These are phyloP conservation scores for Stentor roeselii DNA, from an alignment of 73 alveolate genomes.

Conservation along the genomic window DNA sequence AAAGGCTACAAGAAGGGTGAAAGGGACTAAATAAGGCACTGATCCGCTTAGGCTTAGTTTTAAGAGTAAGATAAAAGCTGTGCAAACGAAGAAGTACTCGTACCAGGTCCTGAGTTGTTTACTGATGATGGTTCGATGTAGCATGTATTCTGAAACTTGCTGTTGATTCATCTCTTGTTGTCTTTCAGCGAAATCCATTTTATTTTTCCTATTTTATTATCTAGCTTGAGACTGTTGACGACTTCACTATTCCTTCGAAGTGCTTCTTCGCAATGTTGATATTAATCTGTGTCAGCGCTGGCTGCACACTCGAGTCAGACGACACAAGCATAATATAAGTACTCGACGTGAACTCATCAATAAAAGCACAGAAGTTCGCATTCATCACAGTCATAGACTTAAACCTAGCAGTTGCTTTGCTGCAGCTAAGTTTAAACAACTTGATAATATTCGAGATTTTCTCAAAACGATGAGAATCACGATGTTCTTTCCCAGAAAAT, in stretches of 20 bases:
- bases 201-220: no score
- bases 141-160: no score
- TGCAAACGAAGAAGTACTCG: not conserved
- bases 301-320: conserved; percentile 59
- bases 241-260: conserved; percentile 53
- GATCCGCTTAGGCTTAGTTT: not conserved
- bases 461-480: conserved; percentile 94
- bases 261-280: conserved; percentile 60
- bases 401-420: conserved; percentile 73
- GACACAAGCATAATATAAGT: conserved; percentile 84
- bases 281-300: conserved; percentile 58
- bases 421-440: conserved; percentile 84
- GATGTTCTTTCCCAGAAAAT: conserved; percentile 59
- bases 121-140: no score
- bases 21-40: not conserved
- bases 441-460: conserved; percentile 92
- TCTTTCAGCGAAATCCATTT: no score
- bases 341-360: conserved; percentile 85
- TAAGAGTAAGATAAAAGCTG: not conserved
- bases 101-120: not conserved
- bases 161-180: no score
- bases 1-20: not conserved
- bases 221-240: conserved; percentile 16
- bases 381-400: conserved; percentile 78
- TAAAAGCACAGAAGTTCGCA: conserved; percentile 73